Evolutionary conservation across 805 yeast species (phyloP).

Genomic region (Candida succiphila): DNA sequence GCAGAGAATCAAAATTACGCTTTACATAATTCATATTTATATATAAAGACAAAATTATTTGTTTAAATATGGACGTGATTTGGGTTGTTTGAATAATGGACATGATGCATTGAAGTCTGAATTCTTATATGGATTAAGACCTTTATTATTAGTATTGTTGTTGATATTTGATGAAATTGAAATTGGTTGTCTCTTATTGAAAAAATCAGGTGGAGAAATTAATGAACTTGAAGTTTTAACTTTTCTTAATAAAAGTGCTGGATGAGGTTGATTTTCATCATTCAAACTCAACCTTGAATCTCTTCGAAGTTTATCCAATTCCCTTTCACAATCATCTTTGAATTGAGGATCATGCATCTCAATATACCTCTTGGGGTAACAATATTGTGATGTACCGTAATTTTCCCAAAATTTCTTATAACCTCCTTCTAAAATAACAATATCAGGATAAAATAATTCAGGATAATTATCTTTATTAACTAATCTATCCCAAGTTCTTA

Average conservation of each 20-base stretch:
- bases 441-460: slow-evolving; percentile 74
- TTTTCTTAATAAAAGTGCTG: neutral
- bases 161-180: no score
- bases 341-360: slow-evolving; percentile 69
- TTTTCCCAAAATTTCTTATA: slow-evolving; percentile 66
- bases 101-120: no score
- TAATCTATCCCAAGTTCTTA: slow-evolving; percentile 75
- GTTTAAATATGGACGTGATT: no score
- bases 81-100: no score
- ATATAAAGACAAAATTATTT: neutral
- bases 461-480: slow-evolving; percentile 73
- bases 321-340: slow-evolving; percentile 32
- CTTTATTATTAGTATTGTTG: no score
- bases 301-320: slow-evolving; percentile 28
- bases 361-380: slow-evolving; percentile 72
- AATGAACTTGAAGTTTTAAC: neutral
- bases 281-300: slow-evolving; percentile 21
- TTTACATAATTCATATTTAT: no score
- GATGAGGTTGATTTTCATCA: slow-evolving; percentile 9
- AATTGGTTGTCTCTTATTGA: neutral
- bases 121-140: no score
- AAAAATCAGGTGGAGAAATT: neutral
- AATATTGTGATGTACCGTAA: slow-evolving; percentile 34
- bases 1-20: slow-evolving; percentile 21
- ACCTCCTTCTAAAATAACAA: slow-evolving; percentile 85